These are phyloP conservation scores for Aspergillus transmontanensis DNA, from an alignment of 2,329 filamentous ascomycete species.

Conservation along the genomic window DNA sequence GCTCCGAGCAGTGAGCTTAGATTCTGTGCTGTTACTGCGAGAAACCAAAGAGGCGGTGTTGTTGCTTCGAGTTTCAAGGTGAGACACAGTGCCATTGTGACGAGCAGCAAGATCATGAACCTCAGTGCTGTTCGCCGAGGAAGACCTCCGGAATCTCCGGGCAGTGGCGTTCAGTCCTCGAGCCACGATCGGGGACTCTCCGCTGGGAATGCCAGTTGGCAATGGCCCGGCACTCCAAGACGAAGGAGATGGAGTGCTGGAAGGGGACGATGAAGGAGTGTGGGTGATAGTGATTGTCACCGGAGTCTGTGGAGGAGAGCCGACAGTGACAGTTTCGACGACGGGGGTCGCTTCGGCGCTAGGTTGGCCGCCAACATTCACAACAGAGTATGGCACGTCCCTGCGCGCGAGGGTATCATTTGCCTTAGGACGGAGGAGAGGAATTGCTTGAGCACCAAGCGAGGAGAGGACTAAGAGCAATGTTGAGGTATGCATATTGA, in stretches of 20 bases:
- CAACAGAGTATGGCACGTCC: constrained; percentile 30
- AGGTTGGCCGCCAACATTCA: constrained; percentile 34
- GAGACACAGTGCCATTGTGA: constrained; percentile 5
- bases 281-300: constrained; percentile 28
- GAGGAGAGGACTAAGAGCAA: constrained; percentile 32
- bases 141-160: constrained; percentile 2
- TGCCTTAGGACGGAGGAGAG: constrained; percentile 24
- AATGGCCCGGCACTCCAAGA: constrained; percentile 3
- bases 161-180: constrained; percentile 10
- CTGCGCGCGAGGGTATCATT: constrained; percentile 29
- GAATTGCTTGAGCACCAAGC: constrained; percentile 30
- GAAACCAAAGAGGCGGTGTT: not conserved
- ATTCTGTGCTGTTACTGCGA: too few relatives aligned
- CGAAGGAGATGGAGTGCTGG: constrained; percentile 17
- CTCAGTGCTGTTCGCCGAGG: constrained; percentile 12
- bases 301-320: constrained; percentile 19
- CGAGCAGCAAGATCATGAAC: not conserved
- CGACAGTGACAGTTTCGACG: constrained; percentile 20
- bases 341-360: constrained; percentile 19
- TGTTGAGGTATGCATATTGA: constrained; percentile 34
- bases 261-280: constrained; percentile 26
- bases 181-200: not conserved
- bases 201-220: constrained; percentile 1
- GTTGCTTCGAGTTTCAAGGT: constrained; percentile 6
- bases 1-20: not conserved